A percentile compares a stretch with the other conserved stretches of the same genome.
Conservation (phyloP, 106 monocot genomes). For the Platanthera guangdongensis region DNA sequence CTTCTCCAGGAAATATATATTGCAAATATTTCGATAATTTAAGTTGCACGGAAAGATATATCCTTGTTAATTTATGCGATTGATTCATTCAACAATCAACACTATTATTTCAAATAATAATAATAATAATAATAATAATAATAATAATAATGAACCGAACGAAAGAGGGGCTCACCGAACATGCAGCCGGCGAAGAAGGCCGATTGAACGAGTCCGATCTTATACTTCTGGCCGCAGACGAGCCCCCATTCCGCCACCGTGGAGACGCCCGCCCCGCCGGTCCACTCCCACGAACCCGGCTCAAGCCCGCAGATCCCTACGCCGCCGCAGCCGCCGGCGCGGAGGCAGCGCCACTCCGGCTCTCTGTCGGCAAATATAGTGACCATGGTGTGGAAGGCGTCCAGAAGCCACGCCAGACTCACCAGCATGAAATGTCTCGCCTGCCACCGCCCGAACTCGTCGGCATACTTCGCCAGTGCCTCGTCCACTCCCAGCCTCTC, state of each 20-base stretch:
- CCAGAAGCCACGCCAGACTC: conserved; percentile 16
- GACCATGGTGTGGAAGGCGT: conserved; percentile 22
- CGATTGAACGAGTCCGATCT: conserved; percentile 72
- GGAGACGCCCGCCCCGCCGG: conserved; percentile 6
- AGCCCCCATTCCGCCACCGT: conserved; percentile 60
- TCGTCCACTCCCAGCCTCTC: conserved; percentile 15
- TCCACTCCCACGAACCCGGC: conserved; percentile 35
- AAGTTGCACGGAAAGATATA: too few species aligned
- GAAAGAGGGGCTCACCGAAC: conserved; percentile 33
- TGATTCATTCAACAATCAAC: not conserved
- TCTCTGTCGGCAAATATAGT: conserved; percentile 14
- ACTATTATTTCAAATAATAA: too few species aligned
- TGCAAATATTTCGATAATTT: not conserved
- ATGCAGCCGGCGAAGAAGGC: conserved; percentile 79
- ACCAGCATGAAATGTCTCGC: conserved; percentile 15
- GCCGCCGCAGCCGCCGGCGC: not conserved
- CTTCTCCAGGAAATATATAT: too few species aligned
- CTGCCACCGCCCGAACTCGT: conserved; percentile 24
- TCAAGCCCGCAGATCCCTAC: conserved; percentile 15
- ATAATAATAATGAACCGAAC: too few species aligned
- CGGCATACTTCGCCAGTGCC: conserved; percentile 16
- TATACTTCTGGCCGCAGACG: conserved; percentile 59
- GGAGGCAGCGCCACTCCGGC: conserved; percentile 11
- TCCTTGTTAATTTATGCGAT: not conserved
- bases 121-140: too few species aligned